Evolutionary conservation across 176 grass and related monocot genomes (phyloP), one percentile per base, ranked within the genome.

Genomic region (Ensete ventricosum): DNA sequence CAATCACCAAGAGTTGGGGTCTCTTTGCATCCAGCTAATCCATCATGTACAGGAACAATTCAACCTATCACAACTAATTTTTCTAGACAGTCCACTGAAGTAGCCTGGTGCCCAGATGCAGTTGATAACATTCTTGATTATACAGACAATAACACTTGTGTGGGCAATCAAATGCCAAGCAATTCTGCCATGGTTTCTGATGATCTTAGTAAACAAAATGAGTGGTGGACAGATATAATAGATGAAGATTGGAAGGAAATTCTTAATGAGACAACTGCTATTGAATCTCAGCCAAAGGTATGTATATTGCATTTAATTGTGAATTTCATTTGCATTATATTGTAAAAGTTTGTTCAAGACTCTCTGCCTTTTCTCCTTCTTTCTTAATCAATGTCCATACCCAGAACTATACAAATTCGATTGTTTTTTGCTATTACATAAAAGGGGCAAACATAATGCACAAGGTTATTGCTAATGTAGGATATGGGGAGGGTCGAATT

Each of bases 211-310:
- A 80, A 62, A 12, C 78, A 51, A 64, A 72, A 27, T 53, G 83
- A 85, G 14, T 85, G 83, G 77, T 85, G 83, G 83, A 69, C 71
- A 23, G 78, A 85, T 50, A 60, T 85, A 1, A 76, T 80, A 9
- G 59, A 81, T 65, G 77, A 76, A 69, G 83, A 85, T 80, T 85
- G 83, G 83, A 81, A 85, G 27, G 83, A 73, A 43, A 43, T 43
- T 43, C 34, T 43, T 43, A 43, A 43, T 43, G 34, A 43, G 34
- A 43, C 34, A 58, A 13, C 23, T 73, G 63, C 51, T 55, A 22
- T 66, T 77, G 72, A 72, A 66, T 68, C 64, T 73, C 78, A 85
- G 65, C 13, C 78, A 49, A 74, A 76, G 83, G 83, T 85, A 80
- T 76, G 43, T 49, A 52, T 16, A 17, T 71, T 23, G n/a, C 49